These are phyloP conservation scores for Rhodofomes roseus DNA, from an alignment of 1,284 basidiomycete species.

Conservation along the genomic window DNA sequence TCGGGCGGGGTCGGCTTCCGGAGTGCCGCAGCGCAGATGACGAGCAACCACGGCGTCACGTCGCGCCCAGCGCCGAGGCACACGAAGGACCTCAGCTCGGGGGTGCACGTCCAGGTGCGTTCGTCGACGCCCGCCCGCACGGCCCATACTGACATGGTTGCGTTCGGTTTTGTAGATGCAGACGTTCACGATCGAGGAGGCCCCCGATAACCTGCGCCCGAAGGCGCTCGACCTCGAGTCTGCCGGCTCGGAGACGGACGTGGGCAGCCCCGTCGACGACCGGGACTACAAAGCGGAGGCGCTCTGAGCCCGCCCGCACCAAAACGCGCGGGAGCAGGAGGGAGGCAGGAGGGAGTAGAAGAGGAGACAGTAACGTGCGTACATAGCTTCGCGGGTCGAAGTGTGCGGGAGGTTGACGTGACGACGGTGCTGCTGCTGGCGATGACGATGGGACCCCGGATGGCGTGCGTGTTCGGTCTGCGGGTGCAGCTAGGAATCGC, in stretches of 20 bases:
- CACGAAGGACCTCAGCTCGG: slow-evolving; percentile 28
- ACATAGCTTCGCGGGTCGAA: slow-evolving; percentile 1
- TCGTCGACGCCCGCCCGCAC: not conserved
- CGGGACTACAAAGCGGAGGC: slow-evolving; percentile 6
- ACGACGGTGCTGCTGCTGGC: not conserved
- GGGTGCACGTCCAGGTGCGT: slow-evolving; percentile 52
- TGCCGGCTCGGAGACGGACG: slow-evolving; percentile 2
- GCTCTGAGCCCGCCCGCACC: not conserved
- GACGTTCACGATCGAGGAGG: slow-evolving; percentile 27
- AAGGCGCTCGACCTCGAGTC: slow-evolving; percentile 4
- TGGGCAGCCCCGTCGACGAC: slow-evolving; percentile 1
- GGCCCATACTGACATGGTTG: no score
- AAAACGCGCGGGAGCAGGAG: not conserved
- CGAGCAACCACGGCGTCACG: not conserved
- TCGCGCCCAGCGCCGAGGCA: not conserved
- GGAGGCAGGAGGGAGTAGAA: no score
- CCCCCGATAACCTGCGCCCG: slow-evolving; percentile 15
- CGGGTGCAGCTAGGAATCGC: not conserved
- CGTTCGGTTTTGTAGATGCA: slow-evolving; percentile 22
- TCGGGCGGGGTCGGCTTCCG: slow-evolving; percentile 12
- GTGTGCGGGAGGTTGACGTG: not conserved
- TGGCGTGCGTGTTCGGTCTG: no score
- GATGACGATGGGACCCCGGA: no score
- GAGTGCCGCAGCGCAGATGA: not conserved
- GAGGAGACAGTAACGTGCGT: not conserved